phyloP scores from a whole-genome alignment of 345 rosid species.

The Citrus glauca region DNA sequence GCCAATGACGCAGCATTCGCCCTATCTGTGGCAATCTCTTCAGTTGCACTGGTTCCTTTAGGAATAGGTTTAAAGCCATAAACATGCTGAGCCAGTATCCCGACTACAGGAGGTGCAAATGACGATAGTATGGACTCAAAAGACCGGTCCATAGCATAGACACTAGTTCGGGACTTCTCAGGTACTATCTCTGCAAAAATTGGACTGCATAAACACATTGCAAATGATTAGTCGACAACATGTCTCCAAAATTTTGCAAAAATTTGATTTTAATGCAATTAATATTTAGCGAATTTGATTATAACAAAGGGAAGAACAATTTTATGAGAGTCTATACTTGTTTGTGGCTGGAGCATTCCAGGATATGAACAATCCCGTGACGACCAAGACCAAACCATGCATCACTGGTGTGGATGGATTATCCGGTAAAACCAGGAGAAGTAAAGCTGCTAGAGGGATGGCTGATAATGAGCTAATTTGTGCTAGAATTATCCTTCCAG shows the following conservation, averaged over 20 bases:
- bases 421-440: slow-evolving; percentile 65
- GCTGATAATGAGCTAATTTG: slow-evolving; percentile 90
- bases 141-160: slow-evolving; percentile 76
- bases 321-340: slow-evolving; percentile 48
- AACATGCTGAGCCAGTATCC: slow-evolving; percentile 74
- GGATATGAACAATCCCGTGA: slow-evolving; percentile 64
- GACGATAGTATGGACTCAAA: slow-evolving; percentile 78
- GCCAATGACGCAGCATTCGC: slow-evolving; percentile 73
- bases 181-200: slow-evolving; percentile 93
- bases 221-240: neutral
- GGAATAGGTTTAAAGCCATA: slow-evolving; percentile 75
- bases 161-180: slow-evolving; percentile 72
- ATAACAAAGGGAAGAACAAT: neutral
- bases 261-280: neutral
- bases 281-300: neutral
- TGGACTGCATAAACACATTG: slow-evolving; percentile 47
- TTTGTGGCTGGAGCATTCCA: slow-evolving; percentile 95
- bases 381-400: slow-evolving; percentile 54
- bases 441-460: slow-evolving; percentile 79
- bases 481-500: slow-evolving; percentile 80
- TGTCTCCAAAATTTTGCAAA: neutral
- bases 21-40: slow-evolving; percentile 62
- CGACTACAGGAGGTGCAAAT: slow-evolving; percentile 85
- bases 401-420: slow-evolving; percentile 58
- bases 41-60: slow-evolving; percentile 34